These are phyloP conservation scores for Penicillium pulvis DNA, from an alignment of 495 filamentous ascomycete genomes.

Conservation along the genomic window DNA sequence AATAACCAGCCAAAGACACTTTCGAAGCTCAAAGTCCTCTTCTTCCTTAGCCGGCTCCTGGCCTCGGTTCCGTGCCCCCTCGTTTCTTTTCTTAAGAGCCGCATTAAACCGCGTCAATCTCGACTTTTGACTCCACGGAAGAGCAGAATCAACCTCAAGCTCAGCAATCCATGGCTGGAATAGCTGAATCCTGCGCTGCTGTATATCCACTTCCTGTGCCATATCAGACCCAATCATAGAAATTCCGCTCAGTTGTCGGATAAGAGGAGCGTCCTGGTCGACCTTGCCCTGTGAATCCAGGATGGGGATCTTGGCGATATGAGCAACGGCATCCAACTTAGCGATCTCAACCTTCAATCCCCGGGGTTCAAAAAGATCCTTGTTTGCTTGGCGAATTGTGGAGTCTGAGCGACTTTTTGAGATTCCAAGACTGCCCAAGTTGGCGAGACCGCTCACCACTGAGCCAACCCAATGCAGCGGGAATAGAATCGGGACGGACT, in stretches of 20 bases:
- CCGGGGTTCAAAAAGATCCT: conserved; percentile 29
- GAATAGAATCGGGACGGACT: conserved; percentile 35
- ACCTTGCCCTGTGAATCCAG: conserved; percentile 31
- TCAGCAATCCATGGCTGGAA: conserved; percentile 34
- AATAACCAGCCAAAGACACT: conserved; percentile 7
- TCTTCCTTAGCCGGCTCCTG: not conserved
- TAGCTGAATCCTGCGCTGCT: conserved; percentile 15
- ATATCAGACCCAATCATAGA: not conserved
- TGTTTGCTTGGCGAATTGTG: conserved; percentile 29
- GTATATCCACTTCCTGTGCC: conserved; percentile 18
- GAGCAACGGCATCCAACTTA: conserved; percentile 29
- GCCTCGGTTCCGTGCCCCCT: not conserved
- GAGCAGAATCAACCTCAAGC: conserved; percentile 24
- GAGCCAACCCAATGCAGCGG: conserved; percentile 31
- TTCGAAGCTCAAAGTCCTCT: not conserved
- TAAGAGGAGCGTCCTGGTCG: conserved; percentile 15
- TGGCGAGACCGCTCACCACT: conserved; percentile 28
- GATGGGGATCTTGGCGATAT: conserved; percentile 29
- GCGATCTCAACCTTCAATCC: conserved; percentile 30
- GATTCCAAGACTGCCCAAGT: conserved; percentile 26
- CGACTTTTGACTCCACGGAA: conserved; percentile 30
- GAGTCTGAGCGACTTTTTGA: conserved; percentile 33
- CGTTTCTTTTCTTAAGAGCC: conserved; percentile 29
- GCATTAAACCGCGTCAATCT: conserved; percentile 30
- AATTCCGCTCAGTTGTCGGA: conserved; percentile 20